A percentile compares a stretch with the other conserved stretches of the same genome.
These are phyloP conservation scores for Lippia alba DNA, from an alignment of 305 asterid genomes.

Conservation along the genomic window DNA sequence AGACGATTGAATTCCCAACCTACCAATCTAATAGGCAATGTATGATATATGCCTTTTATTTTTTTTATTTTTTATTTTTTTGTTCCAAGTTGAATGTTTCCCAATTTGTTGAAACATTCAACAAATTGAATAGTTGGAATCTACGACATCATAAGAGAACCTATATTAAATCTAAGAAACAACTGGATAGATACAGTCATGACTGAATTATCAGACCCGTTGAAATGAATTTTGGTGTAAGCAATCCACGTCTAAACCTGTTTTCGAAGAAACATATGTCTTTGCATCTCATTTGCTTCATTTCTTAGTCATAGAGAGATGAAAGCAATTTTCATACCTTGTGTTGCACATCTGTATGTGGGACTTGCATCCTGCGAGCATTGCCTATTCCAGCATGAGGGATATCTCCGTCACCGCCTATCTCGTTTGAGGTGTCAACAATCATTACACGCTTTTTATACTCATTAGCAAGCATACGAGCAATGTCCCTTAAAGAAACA, in stretches of 20 bases:
- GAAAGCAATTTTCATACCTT: constrained; percentile 54
- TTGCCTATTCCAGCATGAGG: constrained; percentile 91
- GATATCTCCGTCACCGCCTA: constrained; percentile 97
- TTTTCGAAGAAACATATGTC: neutral
- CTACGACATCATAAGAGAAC: constrained; percentile 17
- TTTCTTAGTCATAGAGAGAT: constrained; percentile 19
- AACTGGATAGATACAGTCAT: neutral
- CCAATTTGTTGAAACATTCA: constrained; percentile 3
- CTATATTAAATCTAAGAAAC: constrained; percentile 16
- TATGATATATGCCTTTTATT: constrained; percentile 4
- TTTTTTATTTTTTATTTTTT: too few relatives aligned
- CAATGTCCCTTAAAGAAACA: constrained; percentile 71
- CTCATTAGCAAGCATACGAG: constrained; percentile 94
- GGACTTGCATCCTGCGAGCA: constrained; percentile 98
- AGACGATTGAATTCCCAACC: neutral
- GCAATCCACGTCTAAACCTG: constrained; percentile 5
- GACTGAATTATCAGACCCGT: neutral
- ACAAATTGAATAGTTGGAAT: neutral
- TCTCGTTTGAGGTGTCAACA: constrained; percentile 96
- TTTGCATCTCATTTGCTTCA: constrained; percentile 15
- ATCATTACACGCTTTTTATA: constrained; percentile 92
- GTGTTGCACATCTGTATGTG: constrained; percentile 86
- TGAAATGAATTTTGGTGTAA: neutral
- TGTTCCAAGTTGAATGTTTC: constrained; percentile 10
- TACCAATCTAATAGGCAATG: constrained; percentile 9